Evolutionary conservation across 2,329 filamentous ascomycete genomes (phyloP).

Genomic region (Fonsecaea pedrosoi): DNA sequence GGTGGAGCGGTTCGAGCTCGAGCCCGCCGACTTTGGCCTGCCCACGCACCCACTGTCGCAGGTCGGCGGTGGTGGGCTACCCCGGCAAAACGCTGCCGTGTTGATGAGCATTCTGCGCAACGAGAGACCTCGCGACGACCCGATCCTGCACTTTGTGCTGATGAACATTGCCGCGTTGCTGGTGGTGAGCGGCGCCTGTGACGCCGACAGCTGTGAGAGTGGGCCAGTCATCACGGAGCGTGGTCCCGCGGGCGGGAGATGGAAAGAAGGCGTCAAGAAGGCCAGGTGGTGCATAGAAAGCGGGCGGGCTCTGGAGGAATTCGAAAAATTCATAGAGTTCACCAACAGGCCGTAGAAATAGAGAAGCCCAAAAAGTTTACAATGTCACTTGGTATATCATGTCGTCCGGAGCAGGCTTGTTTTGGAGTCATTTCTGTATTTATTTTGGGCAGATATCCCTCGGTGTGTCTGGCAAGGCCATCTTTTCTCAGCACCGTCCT

Average conservation of each 20-base stretch:
- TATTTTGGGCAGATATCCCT: too few relatives aligned
- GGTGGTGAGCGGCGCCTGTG: conserved; percentile 84
- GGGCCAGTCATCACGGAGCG: conserved; percentile 80
- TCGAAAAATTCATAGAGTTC: conserved; percentile 81
- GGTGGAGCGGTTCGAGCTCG: conserved; percentile 77
- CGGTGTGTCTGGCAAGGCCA: not conserved
- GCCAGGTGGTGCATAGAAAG: conserved; percentile 88
- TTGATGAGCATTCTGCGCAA: conserved; percentile 77
- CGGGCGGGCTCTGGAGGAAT: conserved; percentile 82
- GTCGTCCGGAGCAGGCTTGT: not conserved
- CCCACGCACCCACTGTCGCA: conserved; percentile 73
- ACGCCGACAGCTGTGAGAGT: conserved; percentile 81
- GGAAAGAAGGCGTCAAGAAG: conserved; percentile 91
- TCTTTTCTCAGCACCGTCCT: not conserved
- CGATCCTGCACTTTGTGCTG: conserved; percentile 90
- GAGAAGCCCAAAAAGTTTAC: not conserved
- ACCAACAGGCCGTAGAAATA: conserved; percentile 61
- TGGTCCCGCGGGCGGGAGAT: conserved; percentile 83
- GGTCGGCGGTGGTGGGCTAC: conserved; percentile 84
- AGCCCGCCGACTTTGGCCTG: conserved; percentile 87
- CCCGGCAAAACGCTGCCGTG: conserved; percentile 85
- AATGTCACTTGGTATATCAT: not conserved
- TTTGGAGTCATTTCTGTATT: not conserved
- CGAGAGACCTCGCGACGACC: conserved; percentile 75
- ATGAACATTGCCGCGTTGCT: conserved; percentile 92